Evolutionary conservation across 306 rosid genomes (phyloP).

Genomic region (Adenanthera pavonina): DNA sequence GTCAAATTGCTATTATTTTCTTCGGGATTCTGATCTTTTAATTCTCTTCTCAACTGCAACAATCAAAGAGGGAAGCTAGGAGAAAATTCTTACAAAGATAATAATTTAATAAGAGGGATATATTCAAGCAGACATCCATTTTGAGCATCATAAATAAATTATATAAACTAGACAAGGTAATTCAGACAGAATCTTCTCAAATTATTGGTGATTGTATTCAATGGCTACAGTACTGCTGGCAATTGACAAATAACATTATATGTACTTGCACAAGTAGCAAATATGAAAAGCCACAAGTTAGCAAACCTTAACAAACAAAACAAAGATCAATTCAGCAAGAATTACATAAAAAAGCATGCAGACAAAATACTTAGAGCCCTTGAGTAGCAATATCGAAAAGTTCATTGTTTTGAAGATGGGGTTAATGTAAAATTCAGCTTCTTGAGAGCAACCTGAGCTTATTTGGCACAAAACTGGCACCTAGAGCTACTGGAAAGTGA

Average conservation of each 20-base stretch:
- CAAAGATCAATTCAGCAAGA: not conserved
- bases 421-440: not conserved
- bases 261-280: too few species aligned
- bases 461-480: not conserved
- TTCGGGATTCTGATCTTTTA: not conserved
- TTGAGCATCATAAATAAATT: not conserved
- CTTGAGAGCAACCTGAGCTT: not conserved
- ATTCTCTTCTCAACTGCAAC: constrained; percentile 8
- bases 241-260: not conserved
- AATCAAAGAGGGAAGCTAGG: not conserved
- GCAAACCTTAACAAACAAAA: not conserved
- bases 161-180: constrained; percentile 1
- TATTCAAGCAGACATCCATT: not conserved
- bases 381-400: not conserved
- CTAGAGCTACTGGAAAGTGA: not conserved
- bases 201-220: not conserved
- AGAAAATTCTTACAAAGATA: constrained; percentile 9
- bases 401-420: not conserved
- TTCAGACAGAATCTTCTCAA: not conserved
- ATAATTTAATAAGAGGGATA: not conserved
- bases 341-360: not conserved
- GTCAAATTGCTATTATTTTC: not conserved
- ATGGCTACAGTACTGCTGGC: not conserved
- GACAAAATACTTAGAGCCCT: not conserved
- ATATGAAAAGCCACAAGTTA: not conserved